phyloP scores from a whole-genome alignment of 495 filamentous ascomycete species.

The Glonium stellatum region DNA sequence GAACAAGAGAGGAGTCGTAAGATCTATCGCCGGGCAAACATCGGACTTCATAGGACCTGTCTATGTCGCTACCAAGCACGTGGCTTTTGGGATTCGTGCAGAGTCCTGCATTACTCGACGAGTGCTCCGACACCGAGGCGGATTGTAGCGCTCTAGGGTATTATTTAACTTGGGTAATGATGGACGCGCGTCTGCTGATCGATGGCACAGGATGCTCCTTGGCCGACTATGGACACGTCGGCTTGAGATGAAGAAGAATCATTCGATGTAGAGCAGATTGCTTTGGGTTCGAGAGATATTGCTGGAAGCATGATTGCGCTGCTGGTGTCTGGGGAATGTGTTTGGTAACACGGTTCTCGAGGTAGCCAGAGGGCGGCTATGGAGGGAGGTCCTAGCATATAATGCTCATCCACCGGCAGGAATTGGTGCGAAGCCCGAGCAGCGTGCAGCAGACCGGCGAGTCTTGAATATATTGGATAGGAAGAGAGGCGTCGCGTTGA shows the following conservation, averaged over 20 bases:
- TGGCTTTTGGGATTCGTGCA: constrained; percentile 32
- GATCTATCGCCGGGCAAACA: constrained; percentile 27
- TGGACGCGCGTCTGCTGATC: not conserved
- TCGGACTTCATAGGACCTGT: constrained; percentile 21
- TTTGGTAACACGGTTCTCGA: not conserved
- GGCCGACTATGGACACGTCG: constrained; percentile 20
- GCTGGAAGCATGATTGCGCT: constrained; percentile 1
- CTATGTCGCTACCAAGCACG: constrained; percentile 35
- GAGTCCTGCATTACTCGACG: constrained; percentile 27
- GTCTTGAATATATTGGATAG: constrained; percentile 1
- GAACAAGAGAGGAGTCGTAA: constrained; percentile 23
- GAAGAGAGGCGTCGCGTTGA: constrained; percentile 1
- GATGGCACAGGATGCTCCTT: constrained; percentile 10
- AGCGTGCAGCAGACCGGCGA: not conserved
- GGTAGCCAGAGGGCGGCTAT: constrained; percentile 2
- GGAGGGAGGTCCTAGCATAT: constrained; percentile 2
- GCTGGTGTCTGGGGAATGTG: not conserved
- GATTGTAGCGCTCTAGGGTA: constrained; percentile 25
- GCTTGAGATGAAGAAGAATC: constrained; percentile 6
- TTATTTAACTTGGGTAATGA: not conserved
- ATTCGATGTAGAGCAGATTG: not conserved
- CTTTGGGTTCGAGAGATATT: not conserved
- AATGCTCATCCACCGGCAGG: constrained; percentile 4
- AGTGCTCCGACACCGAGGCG: constrained; percentile 23
- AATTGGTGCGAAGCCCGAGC: not conserved